Evolutionary conservation across 495 filamentous ascomycete genomes (phyloP).

Genomic region (Penicillium desertorum): DNA sequence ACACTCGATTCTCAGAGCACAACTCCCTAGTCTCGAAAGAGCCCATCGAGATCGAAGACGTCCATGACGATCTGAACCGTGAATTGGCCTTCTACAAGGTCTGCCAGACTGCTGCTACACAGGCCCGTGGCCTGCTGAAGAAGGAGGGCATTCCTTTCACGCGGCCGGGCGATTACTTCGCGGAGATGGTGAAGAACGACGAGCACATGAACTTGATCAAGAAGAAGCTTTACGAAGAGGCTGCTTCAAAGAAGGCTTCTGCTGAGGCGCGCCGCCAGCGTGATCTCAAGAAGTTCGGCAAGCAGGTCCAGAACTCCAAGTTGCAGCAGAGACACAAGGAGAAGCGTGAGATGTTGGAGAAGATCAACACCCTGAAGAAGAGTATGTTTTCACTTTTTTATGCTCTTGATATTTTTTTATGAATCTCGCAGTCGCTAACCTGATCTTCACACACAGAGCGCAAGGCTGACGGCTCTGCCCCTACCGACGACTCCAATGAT

Average conservation of each 20-base stretch:
- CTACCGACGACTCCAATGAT: constrained; percentile 71
- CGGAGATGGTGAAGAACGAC: constrained; percentile 97
- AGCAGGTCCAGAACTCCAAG: constrained; percentile 96
- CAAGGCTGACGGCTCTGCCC: constrained; percentile 64
- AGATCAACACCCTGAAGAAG: constrained; percentile 88
- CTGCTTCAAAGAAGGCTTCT: constrained; percentile 85
- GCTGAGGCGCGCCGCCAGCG: constrained; percentile 87
- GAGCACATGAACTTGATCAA: constrained; percentile 98
- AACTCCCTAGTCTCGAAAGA: constrained; percentile 57
- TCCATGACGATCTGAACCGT: constrained; percentile 83
- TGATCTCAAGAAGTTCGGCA: constrained; percentile 98
- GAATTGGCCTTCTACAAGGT: constrained; percentile 94
- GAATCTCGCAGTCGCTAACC: constrained; percentile 21
- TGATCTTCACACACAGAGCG: constrained; percentile 61
- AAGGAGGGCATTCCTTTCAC: constrained; percentile 83
- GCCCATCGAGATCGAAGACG: constrained; percentile 59
- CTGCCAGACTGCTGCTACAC: constrained; percentile 71
- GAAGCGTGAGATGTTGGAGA: constrained; percentile 88
- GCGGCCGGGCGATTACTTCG: constrained; percentile 91
- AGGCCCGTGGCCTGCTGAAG: constrained; percentile 69
- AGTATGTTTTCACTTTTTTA: constrained; percentile 56
- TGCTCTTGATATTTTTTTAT: neutral
- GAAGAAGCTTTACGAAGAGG: constrained; percentile 88
- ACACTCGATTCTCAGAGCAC: constrained; percentile 63
- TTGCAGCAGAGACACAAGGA: constrained; percentile 87